Evolutionary conservation across 768 basidiomycete genomes (phyloP).

Genomic region (Termitomyces sp.): DNA sequence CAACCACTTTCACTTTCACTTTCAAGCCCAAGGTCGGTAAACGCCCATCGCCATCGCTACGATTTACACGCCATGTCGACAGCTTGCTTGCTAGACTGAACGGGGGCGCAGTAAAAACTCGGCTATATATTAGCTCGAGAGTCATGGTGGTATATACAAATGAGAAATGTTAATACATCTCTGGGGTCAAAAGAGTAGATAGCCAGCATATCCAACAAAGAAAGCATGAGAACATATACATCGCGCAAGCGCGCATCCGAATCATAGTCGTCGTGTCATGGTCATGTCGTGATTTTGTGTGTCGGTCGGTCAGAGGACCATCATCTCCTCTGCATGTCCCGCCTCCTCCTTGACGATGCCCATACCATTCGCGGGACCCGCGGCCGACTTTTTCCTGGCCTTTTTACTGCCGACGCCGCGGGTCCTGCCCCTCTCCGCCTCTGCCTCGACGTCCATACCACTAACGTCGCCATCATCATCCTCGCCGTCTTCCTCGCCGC

Average conservation of each 20-base stretch:
- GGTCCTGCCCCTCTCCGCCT: conserved; percentile 14
- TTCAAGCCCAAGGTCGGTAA: too few species aligned
- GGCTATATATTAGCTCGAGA: too few species aligned
- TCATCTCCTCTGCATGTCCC: conserved; percentile 16
- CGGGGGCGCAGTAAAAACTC: too few species aligned
- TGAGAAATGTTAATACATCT: too few species aligned
- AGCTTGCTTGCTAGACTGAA: too few species aligned
- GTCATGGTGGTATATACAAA: too few species aligned
- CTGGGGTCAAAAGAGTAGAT: too few species aligned
- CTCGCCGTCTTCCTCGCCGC: not conserved
- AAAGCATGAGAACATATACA: not conserved
- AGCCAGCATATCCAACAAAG: too few species aligned
- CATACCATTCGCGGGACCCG: not conserved
- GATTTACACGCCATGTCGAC: too few species aligned
- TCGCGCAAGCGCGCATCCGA: not conserved
- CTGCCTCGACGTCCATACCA: conserved; percentile 16
- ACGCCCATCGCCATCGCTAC: too few species aligned
- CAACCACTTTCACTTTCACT: too few species aligned
- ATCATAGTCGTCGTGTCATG: not conserved
- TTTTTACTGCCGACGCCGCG: conserved; percentile 1
- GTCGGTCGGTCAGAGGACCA: conserved; percentile 17
- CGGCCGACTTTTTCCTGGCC: conserved; percentile 6
- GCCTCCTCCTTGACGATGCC: conserved; percentile 13
- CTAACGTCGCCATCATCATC: not conserved
- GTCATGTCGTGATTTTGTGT: not conserved